These are phyloP conservation scores for Fusarium sp. DNA, from an alignment of 2,329 filamentous ascomycete species.

Conservation along the genomic window DNA sequence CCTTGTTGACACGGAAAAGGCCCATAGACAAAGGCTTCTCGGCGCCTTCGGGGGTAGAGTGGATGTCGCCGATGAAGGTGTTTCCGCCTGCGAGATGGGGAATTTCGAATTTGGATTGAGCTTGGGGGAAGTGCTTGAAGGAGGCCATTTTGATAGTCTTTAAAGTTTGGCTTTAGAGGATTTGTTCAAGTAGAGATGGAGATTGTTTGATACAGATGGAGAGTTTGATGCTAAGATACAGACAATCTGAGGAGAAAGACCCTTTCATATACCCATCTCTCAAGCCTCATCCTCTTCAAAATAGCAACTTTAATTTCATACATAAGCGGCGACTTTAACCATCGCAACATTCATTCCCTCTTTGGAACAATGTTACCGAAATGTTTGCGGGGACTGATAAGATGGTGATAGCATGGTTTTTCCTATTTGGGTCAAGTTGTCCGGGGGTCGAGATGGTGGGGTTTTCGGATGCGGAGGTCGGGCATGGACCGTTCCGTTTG, in stretches of 20 bases:
- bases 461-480: constrained; percentile 2
- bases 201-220: neutral
- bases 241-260: neutral
- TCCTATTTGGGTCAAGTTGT: constrained; percentile 36
- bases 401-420: constrained; percentile 32
- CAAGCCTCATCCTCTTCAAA: neutral
- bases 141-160: constrained; percentile 50
- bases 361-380: constrained; percentile 36
- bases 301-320: neutral
- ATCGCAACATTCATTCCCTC: constrained; percentile 14
- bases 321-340: neutral
- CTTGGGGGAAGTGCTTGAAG: constrained; percentile 67
- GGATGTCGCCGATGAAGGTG: constrained; percentile 74
- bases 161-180: neutral
- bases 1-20: constrained; percentile 76
- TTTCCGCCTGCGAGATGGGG: constrained; percentile 77
- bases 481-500: constrained; percentile 24
- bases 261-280: constrained; percentile 29
- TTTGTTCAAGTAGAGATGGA: neutral
- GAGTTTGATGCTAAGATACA: neutral
- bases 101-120: constrained; percentile 71
- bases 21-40: constrained; percentile 72
- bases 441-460: constrained; percentile 20
- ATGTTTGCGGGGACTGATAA: constrained; percentile 19
- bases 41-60: constrained; percentile 66